Evolutionary conservation across 2,329 filamentous ascomycete genomes (phyloP), one percentile per base, ranked within the genome.

Genomic region (Dichotomopilus funicola): DNA sequence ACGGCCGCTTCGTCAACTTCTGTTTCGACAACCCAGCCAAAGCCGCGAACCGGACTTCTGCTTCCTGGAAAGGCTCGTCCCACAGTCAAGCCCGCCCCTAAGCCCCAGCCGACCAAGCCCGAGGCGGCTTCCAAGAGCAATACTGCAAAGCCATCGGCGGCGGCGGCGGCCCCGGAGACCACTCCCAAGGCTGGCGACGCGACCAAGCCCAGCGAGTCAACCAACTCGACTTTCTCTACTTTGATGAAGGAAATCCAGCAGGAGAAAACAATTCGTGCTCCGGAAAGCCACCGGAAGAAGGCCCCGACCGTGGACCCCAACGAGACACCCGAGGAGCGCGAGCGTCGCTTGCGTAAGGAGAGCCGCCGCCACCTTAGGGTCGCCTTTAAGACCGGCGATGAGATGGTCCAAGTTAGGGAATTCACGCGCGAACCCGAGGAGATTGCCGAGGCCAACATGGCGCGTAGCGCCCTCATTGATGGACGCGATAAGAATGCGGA

Each of bases 331-430:
- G 85, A 88, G 63, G 79, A 89, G 66, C 84, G 77, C 63, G 73
- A 77, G 1, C 87, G 83, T 64, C 81, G 88, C 9, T 72, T 89
- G 4, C 82, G 87, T 38, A 91, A 89, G 64, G 87, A 91, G 66
- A 78, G 82, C 56, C 80, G 88, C 49, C 79, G 86, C 38, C 45
- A 86, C 60, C 73, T 91, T 27, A 79, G 84, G 10, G 88, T 92
- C 5, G 79, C 73, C 6, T 92, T 87, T 78, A 88, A 85, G 65
- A 78, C 82, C 0, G 87, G 86, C 49, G 73, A 79, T 13, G 79
- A 83, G 35, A 76, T 92, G 35, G 84, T 84, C 1, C 75, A 88
- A 62, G 74, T 89, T 53, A 80, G 81, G 60, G 73, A 85, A 49
- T 91, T 91, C 71, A 82, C 83, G 53, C 87, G 89, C 63, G 85